Conservation (phyloP, 495 filamentous ascomycete genomes). For the Beverwykella pulmonaria region DNA sequence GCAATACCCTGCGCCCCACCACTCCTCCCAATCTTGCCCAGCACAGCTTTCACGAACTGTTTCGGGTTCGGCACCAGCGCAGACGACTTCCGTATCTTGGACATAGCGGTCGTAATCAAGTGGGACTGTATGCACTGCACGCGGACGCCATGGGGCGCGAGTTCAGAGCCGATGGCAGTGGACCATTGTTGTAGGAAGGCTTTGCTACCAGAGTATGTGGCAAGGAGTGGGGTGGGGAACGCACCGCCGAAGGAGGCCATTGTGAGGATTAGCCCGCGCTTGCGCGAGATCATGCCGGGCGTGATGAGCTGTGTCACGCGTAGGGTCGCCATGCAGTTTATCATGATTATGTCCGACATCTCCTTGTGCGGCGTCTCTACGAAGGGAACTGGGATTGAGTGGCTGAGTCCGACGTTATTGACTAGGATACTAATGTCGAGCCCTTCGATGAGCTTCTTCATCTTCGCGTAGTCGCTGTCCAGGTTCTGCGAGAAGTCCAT, state of each 20-base stretch:
- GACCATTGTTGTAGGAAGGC: conserved; percentile 99
- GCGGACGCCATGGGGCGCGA: conserved; percentile 74
- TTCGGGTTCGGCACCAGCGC: conserved; percentile 77
- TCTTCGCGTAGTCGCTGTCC: conserved; percentile 72
- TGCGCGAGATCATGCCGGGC: conserved; percentile 79
- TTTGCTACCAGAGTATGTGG: conserved; percentile 97
- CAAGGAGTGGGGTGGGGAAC: conserved; percentile 86
- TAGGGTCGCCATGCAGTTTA: conserved; percentile 90
- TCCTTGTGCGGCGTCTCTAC: conserved; percentile 74
- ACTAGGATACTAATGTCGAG: conserved; percentile 86
- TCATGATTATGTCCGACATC: conserved; percentile 84
- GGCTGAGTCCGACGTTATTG: conserved; percentile 96
- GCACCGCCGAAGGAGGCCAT: conserved; percentile 96
- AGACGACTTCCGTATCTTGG: conserved; percentile 81
- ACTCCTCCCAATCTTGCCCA: conserved; percentile 79
- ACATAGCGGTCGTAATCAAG: conserved; percentile 93
- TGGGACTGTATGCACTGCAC: conserved; percentile 88
- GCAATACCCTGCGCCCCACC: conserved; percentile 73
- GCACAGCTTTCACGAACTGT: conserved; percentile 74
- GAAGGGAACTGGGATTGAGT: conserved; percentile 90
- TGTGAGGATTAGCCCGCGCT: conserved; percentile 86
- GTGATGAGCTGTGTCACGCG: conserved; percentile 81
- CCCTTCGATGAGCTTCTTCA: conserved; percentile 65
- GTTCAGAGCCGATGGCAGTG: conserved; percentile 77
- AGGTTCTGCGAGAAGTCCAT: conserved; percentile 89